Percentiles rank a stretch among this genome's conserved stretches.
phyloP scores from a whole-genome alignment of 768 basidiomycete species.

The Holtermannia corniformis region DNA sequence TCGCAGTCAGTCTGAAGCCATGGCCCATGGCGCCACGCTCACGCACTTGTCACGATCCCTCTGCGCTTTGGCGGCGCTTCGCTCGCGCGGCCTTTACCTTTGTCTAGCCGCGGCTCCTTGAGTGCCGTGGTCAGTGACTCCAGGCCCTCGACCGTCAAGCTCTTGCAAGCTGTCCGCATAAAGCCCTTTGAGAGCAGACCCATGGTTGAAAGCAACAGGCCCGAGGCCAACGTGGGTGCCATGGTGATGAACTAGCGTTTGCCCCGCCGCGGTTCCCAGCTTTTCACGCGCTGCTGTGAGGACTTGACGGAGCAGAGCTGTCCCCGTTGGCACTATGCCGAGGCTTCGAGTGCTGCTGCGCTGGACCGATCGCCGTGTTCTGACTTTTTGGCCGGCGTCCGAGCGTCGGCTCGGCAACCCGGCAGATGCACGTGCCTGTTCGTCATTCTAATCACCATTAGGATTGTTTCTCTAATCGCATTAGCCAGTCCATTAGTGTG shows the following conservation, averaged over 20 bases:
- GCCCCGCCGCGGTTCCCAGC: no score
- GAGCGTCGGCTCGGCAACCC: no score
- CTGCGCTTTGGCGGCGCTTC: conserved; percentile 47
- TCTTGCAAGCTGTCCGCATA: conserved; percentile 57
- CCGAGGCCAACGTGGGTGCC: conserved; percentile 43
- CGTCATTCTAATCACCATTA: background rate
- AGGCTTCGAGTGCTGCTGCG: no score
- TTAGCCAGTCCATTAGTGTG: no score
- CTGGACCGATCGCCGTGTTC: no score
- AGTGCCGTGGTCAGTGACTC: conserved; percentile 57
- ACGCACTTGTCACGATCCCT: conserved; percentile 65
- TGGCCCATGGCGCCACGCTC: background rate
- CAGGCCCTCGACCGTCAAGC: conserved; percentile 61
- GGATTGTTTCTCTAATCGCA: no score
- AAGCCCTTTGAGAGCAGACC: conserved; percentile 73
- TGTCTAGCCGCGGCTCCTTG: conserved; percentile 31
- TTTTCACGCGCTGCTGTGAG: no score
- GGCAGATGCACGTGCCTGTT: background rate
- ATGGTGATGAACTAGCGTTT: no score
- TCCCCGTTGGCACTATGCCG: no score
- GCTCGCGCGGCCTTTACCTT: conserved; percentile 7
- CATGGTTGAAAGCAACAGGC: conserved; percentile 54
- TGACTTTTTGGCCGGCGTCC: background rate
- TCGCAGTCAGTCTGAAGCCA: background rate
- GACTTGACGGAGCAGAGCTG: no score